Percentiles rank a stretch among this genome's conserved stretches.
phyloP scores from a whole-genome alignment of 2,329 filamentous ascomycete species.

The Colletotrichum limetticola region DNA sequence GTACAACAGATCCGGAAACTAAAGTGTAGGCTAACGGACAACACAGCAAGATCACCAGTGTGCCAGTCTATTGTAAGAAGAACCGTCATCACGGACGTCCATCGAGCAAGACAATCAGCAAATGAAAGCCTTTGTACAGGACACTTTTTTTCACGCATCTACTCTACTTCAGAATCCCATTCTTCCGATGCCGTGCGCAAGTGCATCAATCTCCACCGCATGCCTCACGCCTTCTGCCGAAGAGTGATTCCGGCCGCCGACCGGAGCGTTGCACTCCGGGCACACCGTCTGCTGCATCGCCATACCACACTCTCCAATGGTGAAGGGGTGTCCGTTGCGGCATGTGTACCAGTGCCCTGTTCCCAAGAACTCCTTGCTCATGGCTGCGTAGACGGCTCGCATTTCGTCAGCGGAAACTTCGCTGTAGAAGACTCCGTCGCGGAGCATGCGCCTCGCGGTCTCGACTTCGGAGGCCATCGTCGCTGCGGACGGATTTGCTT shows the following conservation, averaged over 20 bases:
- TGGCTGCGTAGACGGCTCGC: slow-evolving; percentile 59
- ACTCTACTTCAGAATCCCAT: slow-evolving; percentile 1
- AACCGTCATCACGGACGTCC: too few species aligned
- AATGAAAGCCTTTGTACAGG: too few species aligned
- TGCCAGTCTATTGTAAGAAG: too few species aligned
- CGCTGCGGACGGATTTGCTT: slow-evolving; percentile 39
- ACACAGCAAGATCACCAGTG: too few species aligned
- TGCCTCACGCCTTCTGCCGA: slow-evolving; percentile 61
- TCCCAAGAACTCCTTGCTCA: slow-evolving; percentile 59
- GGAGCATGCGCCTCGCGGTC: slow-evolving; percentile 56
- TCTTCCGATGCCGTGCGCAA: slow-evolving; percentile 23
- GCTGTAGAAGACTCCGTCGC: slow-evolving; percentile 55
- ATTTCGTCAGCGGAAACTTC: slow-evolving; percentile 62
- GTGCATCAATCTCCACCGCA: slow-evolving; percentile 60
- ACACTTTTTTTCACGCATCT: background rate
- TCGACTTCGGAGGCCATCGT: slow-evolving; percentile 57
- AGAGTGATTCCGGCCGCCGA: slow-evolving; percentile 66
- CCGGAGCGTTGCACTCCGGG: slow-evolving; percentile 67
- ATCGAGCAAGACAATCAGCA: too few species aligned
- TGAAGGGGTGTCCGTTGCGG: slow-evolving; percentile 68
- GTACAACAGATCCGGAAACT: too few species aligned
- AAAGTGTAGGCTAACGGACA: too few species aligned
- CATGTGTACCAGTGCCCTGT: slow-evolving; percentile 73
- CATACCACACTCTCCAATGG: slow-evolving; percentile 74
- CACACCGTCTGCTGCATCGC: slow-evolving; percentile 71